Percentiles rank a stretch among this genome's conserved stretches.
phyloP scores from a whole-genome alignment of 139 green algal species.

The Chlorella ohadii region DNA sequence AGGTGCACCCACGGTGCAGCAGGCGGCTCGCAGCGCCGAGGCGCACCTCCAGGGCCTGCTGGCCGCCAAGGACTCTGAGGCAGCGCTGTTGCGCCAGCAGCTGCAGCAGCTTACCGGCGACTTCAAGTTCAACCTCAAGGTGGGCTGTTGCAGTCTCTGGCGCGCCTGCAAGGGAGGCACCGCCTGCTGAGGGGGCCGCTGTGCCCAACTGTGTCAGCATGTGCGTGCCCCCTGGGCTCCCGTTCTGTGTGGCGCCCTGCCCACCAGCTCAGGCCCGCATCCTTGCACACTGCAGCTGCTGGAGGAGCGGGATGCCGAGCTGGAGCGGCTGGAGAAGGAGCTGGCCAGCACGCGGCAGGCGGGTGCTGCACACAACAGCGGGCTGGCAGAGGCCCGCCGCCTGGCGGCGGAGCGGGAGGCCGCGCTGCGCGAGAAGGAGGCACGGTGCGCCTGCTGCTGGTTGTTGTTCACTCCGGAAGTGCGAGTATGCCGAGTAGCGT shows the following conservation, averaged over 20 bases:
- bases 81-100: conserved; percentile 50
- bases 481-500: no score
- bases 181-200: background rate
- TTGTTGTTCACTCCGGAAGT: no score
- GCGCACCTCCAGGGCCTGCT: conserved; percentile 16
- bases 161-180: no score
- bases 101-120: conserved; percentile 55
- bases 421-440: conserved; percentile 35
- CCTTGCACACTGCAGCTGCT: conserved; percentile 31
- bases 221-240: background rate
- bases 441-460: background rate
- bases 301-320: conserved; percentile 50
- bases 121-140: conserved; percentile 56
- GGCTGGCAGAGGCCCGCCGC: conserved; percentile 15
- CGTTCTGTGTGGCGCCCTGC: background rate
- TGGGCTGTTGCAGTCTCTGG: background rate
- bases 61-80: conserved; percentile 50
- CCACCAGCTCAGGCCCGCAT: no score
- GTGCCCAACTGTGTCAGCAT: background rate
- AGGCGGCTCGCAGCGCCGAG: no score
- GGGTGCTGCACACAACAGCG: conserved; percentile 1
- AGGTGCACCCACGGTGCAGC: background rate
- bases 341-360: conserved; percentile 25
- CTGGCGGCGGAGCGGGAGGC: background rate
- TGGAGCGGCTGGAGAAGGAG: conserved; percentile 40